Conservation (phyloP, 129 eudicot genomes). For the sunflower (Helianthus annuus) region DNA sequence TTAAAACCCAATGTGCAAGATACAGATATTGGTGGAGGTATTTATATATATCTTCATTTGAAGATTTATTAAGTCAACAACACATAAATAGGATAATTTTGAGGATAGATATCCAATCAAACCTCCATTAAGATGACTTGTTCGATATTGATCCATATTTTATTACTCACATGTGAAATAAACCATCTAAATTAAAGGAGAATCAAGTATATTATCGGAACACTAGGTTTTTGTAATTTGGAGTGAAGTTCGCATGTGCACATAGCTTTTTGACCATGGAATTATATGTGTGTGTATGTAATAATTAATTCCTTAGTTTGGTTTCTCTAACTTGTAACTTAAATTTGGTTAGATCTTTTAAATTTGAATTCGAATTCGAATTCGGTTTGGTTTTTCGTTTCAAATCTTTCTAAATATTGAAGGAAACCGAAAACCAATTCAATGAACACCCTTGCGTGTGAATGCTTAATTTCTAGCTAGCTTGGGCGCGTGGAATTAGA, state of each 20-base stretch:
- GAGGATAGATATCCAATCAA: slow-evolving; percentile 26
- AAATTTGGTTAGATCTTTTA: not conserved
- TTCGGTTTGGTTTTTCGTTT: not conserved
- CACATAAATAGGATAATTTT: slow-evolving; percentile 33
- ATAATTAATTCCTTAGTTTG: not conserved
- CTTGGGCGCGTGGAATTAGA: too few species aligned
- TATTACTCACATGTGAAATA: slow-evolving; percentile 20
- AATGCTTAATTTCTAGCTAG: too few species aligned
- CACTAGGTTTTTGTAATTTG: slow-evolving; percentile 6
- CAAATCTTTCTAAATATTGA: not conserved
- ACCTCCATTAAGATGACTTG: slow-evolving; percentile 10
- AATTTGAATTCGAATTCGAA: not conserved
- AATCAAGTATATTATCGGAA: slow-evolving; percentile 28
- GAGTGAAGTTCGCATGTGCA: not conserved
- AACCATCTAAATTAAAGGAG: slow-evolving; percentile 27
- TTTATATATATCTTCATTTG: slow-evolving; percentile 11
- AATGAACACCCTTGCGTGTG: not conserved
- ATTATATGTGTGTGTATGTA: not conserved
- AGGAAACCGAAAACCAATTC: not conserved
- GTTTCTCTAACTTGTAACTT: not conserved
- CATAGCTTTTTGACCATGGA: not conserved
- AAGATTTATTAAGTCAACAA: slow-evolving; percentile 37
- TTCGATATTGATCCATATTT: slow-evolving; percentile 12
- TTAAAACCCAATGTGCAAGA: not conserved
- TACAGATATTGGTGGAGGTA: slow-evolving; percentile 15